A percentile compares a stretch with the other conserved stretches of the same genome.
phyloP scores from a whole-genome alignment of 768 basidiomycete species.

The Lactarius psammicola region DNA sequence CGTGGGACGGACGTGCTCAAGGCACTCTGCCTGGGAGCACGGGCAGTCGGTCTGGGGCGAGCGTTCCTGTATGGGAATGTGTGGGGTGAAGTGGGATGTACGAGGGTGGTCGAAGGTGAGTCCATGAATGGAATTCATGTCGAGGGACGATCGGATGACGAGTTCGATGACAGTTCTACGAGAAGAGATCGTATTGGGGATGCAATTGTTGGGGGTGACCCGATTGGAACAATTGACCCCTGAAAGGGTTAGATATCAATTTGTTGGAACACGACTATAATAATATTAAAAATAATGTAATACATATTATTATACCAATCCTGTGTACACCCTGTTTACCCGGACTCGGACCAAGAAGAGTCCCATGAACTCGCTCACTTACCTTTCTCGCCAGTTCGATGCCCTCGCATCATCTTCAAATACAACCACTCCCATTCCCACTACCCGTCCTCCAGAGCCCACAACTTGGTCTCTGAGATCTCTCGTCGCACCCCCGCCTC shows the following conservation, averaged over 20 bases:
- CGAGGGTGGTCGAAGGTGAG: constrained; percentile 33
- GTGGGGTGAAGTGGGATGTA: constrained; percentile 38
- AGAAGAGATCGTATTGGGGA: constrained; percentile 41
- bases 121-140: neutral
- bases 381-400: constrained; percentile 82
- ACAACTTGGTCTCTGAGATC: constrained; percentile 28
- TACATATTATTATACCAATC: too few relatives aligned
- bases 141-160: neutral
- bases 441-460: neutral
- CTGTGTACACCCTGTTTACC: constrained; percentile 11
- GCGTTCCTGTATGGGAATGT: constrained; percentile 45
- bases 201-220: constrained; percentile 44
- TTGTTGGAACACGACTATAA: neutral
- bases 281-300: neutral
- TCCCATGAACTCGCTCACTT: constrained; percentile 76
- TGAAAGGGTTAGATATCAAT: constrained; percentile 37
- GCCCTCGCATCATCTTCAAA: constrained; percentile 62
- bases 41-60: constrained; percentile 45
- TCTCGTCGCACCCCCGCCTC: constrained; percentile 28
- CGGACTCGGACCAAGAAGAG: neutral
- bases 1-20: constrained; percentile 50
- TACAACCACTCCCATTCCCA: constrained; percentile 39
- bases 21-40: constrained; percentile 50
- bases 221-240: constrained; percentile 40
- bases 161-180: constrained; percentile 37